Evolutionary conservation across 345 rosid species (phyloP).

Genomic region (Sisymbrium altissimum): DNA sequence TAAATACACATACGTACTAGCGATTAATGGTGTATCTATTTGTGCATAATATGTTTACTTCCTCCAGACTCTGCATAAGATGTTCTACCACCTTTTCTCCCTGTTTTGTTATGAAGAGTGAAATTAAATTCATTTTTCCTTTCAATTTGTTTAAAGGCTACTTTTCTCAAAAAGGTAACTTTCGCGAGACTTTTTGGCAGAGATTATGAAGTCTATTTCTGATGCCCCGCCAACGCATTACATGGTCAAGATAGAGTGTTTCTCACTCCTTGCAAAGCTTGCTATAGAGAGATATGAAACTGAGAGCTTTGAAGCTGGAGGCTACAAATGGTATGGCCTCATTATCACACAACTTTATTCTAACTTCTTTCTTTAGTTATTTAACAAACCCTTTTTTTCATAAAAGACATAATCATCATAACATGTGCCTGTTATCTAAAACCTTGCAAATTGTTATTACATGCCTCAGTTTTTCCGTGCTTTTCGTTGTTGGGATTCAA

Average conservation of each 20-base stretch:
- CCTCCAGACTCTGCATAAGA: background rate
- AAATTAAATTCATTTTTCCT: background rate
- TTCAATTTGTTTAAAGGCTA: background rate
- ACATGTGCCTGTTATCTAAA: constrained; percentile 3
- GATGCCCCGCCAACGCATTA: constrained; percentile 55
- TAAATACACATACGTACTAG: background rate
- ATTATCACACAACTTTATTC: background rate
- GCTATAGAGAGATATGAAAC: constrained; percentile 57
- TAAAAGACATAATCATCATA: background rate
- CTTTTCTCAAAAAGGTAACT: background rate
- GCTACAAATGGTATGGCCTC: constrained; percentile 56
- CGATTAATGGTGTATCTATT: background rate
- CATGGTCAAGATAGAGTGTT: constrained; percentile 44
- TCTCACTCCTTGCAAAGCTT: constrained; percentile 45
- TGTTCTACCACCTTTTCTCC: background rate
- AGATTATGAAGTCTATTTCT: constrained; percentile 38
- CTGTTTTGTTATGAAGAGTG: background rate
- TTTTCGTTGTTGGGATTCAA: background rate
- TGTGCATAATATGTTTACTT: background rate
- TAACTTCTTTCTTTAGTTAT: background rate
- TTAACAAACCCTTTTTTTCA: background rate
- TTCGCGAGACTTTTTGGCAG: constrained; percentile 31
- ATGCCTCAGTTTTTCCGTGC: background rate
- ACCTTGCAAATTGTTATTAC: background rate
- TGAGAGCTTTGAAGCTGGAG: constrained; percentile 59